These are phyloP conservation scores for Cordyceps tenuipes DNA, from an alignment of 2,329 filamentous ascomycete species.

Conservation along the genomic window DNA sequence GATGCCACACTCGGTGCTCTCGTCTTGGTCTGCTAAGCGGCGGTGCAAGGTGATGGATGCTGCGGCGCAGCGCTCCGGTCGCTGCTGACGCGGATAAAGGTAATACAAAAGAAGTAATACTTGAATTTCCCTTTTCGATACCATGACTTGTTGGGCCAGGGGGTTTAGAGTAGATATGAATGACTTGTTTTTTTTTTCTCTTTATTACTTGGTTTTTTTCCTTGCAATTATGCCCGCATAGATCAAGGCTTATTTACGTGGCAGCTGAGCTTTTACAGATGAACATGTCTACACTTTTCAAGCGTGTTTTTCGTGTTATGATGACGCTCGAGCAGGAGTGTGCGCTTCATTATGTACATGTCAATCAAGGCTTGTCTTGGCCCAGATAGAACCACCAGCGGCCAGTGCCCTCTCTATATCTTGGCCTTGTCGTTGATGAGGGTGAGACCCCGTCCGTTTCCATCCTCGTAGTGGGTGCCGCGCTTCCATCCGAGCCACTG, in stretches of 20 bases:
- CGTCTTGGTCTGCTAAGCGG: not conserved
- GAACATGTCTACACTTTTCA: not conserved
- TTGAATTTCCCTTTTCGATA: conserved; percentile 28
- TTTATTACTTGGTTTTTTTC: not conserved
- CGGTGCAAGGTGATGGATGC: not conserved
- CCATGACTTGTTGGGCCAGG: conserved; percentile 23
- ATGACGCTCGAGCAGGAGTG: not conserved
- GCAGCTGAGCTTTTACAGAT: not conserved
- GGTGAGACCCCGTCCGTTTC: conserved; percentile 50
- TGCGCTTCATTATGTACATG: not conserved
- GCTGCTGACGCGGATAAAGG: not conserved
- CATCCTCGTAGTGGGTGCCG: conserved; percentile 62
- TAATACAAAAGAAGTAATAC: conserved; percentile 9
- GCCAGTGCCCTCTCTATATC: conserved; percentile 19
- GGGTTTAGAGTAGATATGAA: conserved; percentile 26
- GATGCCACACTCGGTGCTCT: not conserved
- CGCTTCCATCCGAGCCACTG: conserved; percentile 72
- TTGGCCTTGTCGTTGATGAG: conserved; percentile 24
- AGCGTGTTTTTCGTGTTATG: not conserved
- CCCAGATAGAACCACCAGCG: not conserved
- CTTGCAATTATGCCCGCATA: not conserved
- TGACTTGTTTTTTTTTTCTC: not conserved
- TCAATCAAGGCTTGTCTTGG: not conserved
- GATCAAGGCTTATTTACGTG: not conserved
- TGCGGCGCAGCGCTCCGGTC: not conserved